Base-by-base conservation (phyloP, 768 basidiomycete species). In the Chalciporus piperatus region DNA sequence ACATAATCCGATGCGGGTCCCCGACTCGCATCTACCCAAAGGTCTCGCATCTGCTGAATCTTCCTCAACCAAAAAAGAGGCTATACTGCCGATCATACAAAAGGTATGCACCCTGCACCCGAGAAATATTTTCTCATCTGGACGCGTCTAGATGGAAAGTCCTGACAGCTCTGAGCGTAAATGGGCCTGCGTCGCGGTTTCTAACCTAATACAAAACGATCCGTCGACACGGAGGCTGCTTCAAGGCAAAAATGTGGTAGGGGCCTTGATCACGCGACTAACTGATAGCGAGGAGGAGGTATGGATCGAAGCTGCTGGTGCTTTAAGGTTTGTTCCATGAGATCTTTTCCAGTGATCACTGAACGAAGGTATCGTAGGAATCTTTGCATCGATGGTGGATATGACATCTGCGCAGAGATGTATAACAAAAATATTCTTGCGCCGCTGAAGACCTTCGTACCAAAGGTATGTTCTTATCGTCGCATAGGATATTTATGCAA, bases 181-280 rank as follows among this genome's bases (percentile, higher is more conserved):
- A 66, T 97, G 92, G 94, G 92, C 94, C 4, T 96, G 94, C 66
- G 92, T 94, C 20, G 93, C 94, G 1, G 88, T 96, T n/a, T 93
- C 91, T 11, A 96, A 92, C 68, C 74, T 98, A 44, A 96, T 96
- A 55, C 89, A 94, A 67, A 96, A 96, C 59, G 95, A 98, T 68
- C 88, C 94, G 17, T 91, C 92, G 7, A 97, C 95, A 13, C 76
- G 95, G 54, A 73, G 95, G 56, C 72, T 98, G 59, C 77, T 98
- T 17, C 94, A 96, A 63, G 89, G 90, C 25, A 92, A 90, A 72
- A 92, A 94, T 66, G 78, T 96, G 32, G 90, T 98, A 32, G 92
- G 89, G 6, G 82, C 81, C 27, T 71, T 97, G 60, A 93, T 97
- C 62, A 84, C 83, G 9, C 79, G 94, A n/a, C 73, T 97, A 42